A percentile compares a stretch with the other conserved stretches of the same genome.
Conservation (phyloP, 139 green algal genomes). For the Chlamydomonas asymmetrica region DNA sequence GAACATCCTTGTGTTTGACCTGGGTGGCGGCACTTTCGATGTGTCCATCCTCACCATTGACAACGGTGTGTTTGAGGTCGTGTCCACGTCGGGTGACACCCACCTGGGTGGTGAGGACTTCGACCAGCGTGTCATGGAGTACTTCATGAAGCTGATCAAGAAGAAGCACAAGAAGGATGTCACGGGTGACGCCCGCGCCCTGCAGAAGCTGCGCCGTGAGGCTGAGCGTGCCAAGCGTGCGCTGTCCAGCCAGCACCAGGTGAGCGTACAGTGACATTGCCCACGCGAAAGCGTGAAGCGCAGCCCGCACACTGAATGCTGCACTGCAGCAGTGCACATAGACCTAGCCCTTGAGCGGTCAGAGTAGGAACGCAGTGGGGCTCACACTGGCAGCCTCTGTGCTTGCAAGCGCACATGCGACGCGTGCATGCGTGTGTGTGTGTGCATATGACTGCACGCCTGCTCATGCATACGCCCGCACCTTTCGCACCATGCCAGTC, state of each 20-base stretch:
- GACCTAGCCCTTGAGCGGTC: background rate
- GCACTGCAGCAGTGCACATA: too few relatives aligned
- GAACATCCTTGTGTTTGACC: constrained; percentile 98
- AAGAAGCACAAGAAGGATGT: constrained; percentile 95
- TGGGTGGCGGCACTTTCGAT: constrained; percentile 99
- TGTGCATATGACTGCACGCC: too few relatives aligned
- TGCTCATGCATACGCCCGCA: too few relatives aligned
- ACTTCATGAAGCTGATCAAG: constrained; percentile 99
- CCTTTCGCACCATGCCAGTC: too few relatives aligned
- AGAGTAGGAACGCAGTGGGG: too few relatives aligned
- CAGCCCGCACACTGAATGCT: too few relatives aligned
- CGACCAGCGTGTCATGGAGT: constrained; percentile 97
- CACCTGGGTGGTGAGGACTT: constrained; percentile 98
- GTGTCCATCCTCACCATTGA: constrained; percentile 99
- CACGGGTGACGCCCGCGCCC: constrained; percentile 82
- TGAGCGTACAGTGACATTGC: too few relatives aligned
- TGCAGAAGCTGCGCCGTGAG: constrained; percentile 96
- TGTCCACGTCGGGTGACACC: constrained; percentile 95
- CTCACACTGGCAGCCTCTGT: too few relatives aligned
- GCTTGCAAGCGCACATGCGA: too few relatives aligned
- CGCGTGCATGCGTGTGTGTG: too few relatives aligned
- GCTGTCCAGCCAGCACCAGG: constrained; percentile 94
- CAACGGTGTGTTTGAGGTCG: constrained; percentile 95
- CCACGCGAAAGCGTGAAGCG: too few relatives aligned
- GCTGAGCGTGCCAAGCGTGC: constrained; percentile 97